phyloP scores from a whole-genome alignment of 495 filamentous ascomycete species.

The Talaromyces liani region DNA sequence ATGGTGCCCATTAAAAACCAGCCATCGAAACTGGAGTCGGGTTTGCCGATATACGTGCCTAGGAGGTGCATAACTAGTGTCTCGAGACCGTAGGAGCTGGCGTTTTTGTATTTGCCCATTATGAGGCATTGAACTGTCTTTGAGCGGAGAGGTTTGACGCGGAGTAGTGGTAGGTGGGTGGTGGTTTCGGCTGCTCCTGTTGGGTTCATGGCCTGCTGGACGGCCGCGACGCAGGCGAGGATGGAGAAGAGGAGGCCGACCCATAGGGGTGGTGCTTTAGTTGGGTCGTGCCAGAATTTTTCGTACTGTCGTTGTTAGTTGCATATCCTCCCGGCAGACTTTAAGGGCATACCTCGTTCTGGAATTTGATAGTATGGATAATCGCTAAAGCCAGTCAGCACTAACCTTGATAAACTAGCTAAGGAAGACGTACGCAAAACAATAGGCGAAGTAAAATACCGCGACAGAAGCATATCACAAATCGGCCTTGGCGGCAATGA shows the following conservation, averaged over 20 bases:
- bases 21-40: conserved; percentile 34
- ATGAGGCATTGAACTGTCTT: conserved; percentile 32
- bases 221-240: background rate
- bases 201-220: conserved; percentile 7
- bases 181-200: background rate
- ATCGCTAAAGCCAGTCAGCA: conserved; percentile 10
- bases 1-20: conserved; percentile 40
- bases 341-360: conserved; percentile 13
- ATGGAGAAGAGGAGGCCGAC: conserved; percentile 22
- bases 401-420: too few relatives aligned
- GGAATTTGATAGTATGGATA: conserved; percentile 16
- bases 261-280: conserved; percentile 29
- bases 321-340: background rate
- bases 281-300: conserved; percentile 37
- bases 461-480: conserved; percentile 35
- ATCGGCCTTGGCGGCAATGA: conserved; percentile 29
- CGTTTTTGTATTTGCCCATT: conserved; percentile 35
- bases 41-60: conserved; percentile 35
- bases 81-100: conserved; percentile 37
- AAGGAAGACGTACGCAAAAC: conserved; percentile 15
- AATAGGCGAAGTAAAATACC: conserved; percentile 41
- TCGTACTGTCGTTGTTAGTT: conserved; percentile 26
- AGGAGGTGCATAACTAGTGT: conserved; percentile 41
- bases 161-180: background rate
- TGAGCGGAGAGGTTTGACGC: conserved; percentile 5